Evolutionary conservation across 2,329 filamentous ascomycete species (phyloP).

Genomic region (Trichoderma brevicompactum): DNA sequence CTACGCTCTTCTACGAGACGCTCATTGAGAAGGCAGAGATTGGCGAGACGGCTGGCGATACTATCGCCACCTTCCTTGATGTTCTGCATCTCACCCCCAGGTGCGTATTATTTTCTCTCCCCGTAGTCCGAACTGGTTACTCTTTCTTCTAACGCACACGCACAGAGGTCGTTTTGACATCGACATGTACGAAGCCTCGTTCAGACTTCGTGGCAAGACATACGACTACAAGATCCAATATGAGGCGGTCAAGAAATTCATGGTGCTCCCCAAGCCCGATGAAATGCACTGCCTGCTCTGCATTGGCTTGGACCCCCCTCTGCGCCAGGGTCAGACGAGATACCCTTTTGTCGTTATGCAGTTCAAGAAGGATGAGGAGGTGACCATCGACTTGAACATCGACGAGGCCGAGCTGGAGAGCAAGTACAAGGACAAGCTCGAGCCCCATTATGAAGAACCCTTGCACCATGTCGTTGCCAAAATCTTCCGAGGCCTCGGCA

Average conservation of each 20-base stretch:
- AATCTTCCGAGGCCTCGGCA: conserved; percentile 91
- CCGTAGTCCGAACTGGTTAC: neutral
- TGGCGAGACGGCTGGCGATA: conserved; percentile 97
- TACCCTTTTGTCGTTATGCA: conserved; percentile 99
- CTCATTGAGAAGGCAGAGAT: conserved; percentile 99
- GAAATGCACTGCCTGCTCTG: conserved; percentile 95
- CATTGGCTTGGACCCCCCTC: conserved; percentile 89
- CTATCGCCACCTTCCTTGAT: conserved; percentile 95
- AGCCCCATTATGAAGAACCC: conserved; percentile 89
- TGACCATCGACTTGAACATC: conserved; percentile 94
- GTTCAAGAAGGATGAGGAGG: conserved; percentile 96
- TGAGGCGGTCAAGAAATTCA: conserved; percentile 97
- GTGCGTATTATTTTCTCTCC: conserved; percentile 47
- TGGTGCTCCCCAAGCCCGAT: conserved; percentile 97
- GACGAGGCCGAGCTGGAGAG: conserved; percentile 83
- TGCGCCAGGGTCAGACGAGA: conserved; percentile 94
- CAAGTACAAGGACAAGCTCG: conserved; percentile 87
- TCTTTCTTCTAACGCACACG: conserved; percentile 7
- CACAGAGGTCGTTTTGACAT: conserved; percentile 96
- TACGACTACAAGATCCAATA: conserved; percentile 99
- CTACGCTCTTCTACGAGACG: conserved; percentile 96
- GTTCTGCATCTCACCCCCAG: conserved; percentile 95
- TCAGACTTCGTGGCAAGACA: conserved; percentile 95
- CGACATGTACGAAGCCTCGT: conserved; percentile 98
- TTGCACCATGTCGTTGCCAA: conserved; percentile 92